phyloP scores from a whole-genome alignment of 805 yeast species.

The Sugiyamaella chiloensis region DNA sequence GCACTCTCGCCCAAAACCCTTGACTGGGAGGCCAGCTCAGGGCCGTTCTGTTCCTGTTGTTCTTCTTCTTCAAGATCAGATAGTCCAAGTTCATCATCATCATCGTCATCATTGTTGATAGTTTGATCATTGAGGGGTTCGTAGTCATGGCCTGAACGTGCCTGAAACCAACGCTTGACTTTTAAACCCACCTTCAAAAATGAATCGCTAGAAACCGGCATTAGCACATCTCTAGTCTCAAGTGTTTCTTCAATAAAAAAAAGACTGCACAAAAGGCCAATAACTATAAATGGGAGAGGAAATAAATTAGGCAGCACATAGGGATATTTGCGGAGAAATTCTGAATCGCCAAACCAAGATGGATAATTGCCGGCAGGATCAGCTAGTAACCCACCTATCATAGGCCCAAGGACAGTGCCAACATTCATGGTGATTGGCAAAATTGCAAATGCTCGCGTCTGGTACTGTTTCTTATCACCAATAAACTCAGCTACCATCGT shows the following conservation, averaged over 20 bases:
- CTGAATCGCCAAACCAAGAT: constrained; percentile 25
- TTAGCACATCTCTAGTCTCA: constrained; percentile 13
- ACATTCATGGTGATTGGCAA: constrained; percentile 58
- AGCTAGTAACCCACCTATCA: constrained; percentile 53
- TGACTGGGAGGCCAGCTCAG: too few relatives aligned
- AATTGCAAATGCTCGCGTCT: constrained; percentile 58
- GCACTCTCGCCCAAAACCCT: neutral
- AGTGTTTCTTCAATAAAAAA: constrained; percentile 27
- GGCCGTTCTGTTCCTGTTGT: constrained; percentile 6
- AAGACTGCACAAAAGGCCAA: constrained; percentile 20
- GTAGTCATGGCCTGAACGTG: neutral
- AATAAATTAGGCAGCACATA: constrained; percentile 52
- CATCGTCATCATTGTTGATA: constrained; percentile 15
- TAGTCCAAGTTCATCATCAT: constrained; percentile 7
- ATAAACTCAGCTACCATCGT: constrained; percentile 57
- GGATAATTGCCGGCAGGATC: constrained; percentile 38
- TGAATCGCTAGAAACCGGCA: constrained; percentile 19
- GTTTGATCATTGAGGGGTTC: constrained; percentile 5
- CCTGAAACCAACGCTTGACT: constrained; percentile 12
- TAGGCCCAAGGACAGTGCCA: constrained; percentile 59
- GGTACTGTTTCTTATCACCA: constrained; percentile 54
- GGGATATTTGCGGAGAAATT: constrained; percentile 39
- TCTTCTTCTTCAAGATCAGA: constrained; percentile 11
- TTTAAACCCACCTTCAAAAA: constrained; percentile 22
- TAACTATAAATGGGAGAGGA: constrained; percentile 39